These are phyloP conservation scores for Aureobasidium sp. DNA, from an alignment of 2,329 filamentous ascomycete species.

Conservation along the genomic window DNA sequence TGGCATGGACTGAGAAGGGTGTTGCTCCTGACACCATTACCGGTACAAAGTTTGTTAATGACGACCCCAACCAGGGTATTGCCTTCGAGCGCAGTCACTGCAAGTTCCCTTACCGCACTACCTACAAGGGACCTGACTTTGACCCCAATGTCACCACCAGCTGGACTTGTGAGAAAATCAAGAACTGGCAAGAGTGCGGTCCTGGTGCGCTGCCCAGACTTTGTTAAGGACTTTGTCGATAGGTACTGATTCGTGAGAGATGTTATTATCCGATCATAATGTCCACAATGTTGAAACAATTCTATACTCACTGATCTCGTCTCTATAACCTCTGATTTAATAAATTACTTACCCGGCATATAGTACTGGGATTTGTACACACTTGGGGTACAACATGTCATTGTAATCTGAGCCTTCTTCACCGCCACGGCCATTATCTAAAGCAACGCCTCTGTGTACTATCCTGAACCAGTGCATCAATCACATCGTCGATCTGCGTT, in stretches of 20 bases:
- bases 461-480: background rate
- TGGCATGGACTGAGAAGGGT: slow-evolving; percentile 29
- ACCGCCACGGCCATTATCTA: background rate
- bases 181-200: slow-evolving; percentile 15
- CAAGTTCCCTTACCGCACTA: slow-evolving; percentile 16
- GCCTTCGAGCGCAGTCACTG: slow-evolving; percentile 38
- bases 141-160: slow-evolving; percentile 26
- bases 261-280: background rate
- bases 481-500: too few species aligned
- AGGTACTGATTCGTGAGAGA: background rate
- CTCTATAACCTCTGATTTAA: background rate
- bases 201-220: slow-evolving; percentile 10
- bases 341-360: background rate
- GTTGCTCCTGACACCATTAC: slow-evolving; percentile 28
- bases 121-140: slow-evolving; percentile 16
- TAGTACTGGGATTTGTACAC: background rate
- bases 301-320: background rate
- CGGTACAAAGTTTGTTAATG: slow-evolving; percentile 34
- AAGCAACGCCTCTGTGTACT: background rate
- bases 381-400: background rate
- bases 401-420: background rate
- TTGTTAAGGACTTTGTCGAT: background rate
- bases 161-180: slow-evolving; percentile 19
- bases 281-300: background rate
- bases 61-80: slow-evolving; percentile 30